Base-by-base conservation (phyloP, 495 filamentous ascomycete species). In the Neurospora tetrasperma region DNA sequence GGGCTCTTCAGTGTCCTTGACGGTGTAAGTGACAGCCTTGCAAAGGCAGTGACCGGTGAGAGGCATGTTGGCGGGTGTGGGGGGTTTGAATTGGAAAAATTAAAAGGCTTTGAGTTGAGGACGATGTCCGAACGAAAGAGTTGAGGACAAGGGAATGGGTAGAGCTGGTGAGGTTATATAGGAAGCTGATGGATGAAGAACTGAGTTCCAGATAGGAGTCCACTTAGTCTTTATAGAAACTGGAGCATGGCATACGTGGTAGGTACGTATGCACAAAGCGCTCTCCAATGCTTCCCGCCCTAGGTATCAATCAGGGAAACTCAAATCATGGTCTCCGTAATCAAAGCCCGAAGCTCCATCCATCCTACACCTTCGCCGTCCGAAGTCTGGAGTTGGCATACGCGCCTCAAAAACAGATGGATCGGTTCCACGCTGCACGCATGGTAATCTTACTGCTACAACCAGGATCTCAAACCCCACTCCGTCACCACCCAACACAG, bases 1-100 rank as follows among this genome's bases (percentile, higher is more conserved):
- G 48, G 89, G 89, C 16, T 80, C 75, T 16, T 89, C 87, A 40
- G 87, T 78, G 77, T 87, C 86, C 54, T 62, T 62, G 62, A 83
- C 85, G 74, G 81, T 85, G 85, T 90, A 91, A 72, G 86, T 91
- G 82, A 90, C 89, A 74, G 87, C 85, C 75, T 88, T 88, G 85
- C 89, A 91, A 71, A 91, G 89, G 79, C 89, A 91, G 85, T 91
- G 89, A 76, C 89, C 89, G 68, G 88, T 83, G 75, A 91, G 82
- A 86, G 83, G 81, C 89, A 91, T 91, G 72, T 73, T 89, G 83
- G 62, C n/a, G 72, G 69, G 54, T 70, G 11, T 70, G 42, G 27
- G 70, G 70, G 16, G 46, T 27, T 31, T 72, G 42, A 46, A 1
- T 66, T 38, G 68, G 40, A 41, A 11, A 40, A 31, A 3, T 31